Conservation (phyloP, 2,329 filamentous ascomycete species). For the Dothidotthia symphoricarpi region DNA sequence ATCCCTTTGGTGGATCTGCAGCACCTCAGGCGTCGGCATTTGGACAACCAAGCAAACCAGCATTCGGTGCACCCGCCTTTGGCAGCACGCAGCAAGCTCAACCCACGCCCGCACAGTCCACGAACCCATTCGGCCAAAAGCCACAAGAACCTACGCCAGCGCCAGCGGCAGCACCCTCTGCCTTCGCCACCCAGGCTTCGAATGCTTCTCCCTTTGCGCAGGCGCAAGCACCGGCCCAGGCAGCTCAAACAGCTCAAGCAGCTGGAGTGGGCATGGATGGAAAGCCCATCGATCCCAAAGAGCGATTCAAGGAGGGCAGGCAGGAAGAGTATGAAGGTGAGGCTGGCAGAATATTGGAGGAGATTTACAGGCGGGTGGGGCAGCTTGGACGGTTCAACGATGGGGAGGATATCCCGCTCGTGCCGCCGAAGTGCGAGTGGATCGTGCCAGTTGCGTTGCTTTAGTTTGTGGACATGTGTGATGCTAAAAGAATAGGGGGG, state of each 20-base stretch:
- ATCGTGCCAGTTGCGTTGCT: slow-evolving; percentile 40
- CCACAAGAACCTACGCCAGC: slow-evolving; percentile 10
- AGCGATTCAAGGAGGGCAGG: slow-evolving; percentile 59
- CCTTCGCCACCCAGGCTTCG: slow-evolving; percentile 13
- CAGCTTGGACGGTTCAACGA: slow-evolving; percentile 67
- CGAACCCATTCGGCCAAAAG: slow-evolving; percentile 27
- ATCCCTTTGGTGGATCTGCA: slow-evolving; percentile 18
- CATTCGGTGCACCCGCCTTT: slow-evolving; percentile 36
- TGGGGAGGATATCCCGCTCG: slow-evolving; percentile 68
- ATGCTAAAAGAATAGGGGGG: too few relatives aligned
- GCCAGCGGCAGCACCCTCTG: slow-evolving; percentile 14
- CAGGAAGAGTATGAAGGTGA: slow-evolving; percentile 59
- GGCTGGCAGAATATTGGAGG: slow-evolving; percentile 52
- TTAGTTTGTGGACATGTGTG: too few relatives aligned
- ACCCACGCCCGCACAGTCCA: slow-evolving; percentile 5
- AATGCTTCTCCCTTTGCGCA: slow-evolving; percentile 12
- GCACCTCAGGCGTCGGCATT: slow-evolving; percentile 23
- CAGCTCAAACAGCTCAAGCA: slow-evolving; percentile 8
- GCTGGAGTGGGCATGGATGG: slow-evolving; percentile 6
- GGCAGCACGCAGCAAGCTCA: slow-evolving; percentile 13
- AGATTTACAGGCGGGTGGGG: slow-evolving; percentile 64
- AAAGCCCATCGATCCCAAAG: slow-evolving; percentile 35
- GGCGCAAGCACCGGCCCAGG: slow-evolving; percentile 8
- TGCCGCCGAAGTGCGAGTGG: slow-evolving; percentile 77
- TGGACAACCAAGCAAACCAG: slow-evolving; percentile 39